phyloP scores from a whole-genome alignment of 2,329 filamentous ascomycete species.

The Byssothecium circinans region DNA sequence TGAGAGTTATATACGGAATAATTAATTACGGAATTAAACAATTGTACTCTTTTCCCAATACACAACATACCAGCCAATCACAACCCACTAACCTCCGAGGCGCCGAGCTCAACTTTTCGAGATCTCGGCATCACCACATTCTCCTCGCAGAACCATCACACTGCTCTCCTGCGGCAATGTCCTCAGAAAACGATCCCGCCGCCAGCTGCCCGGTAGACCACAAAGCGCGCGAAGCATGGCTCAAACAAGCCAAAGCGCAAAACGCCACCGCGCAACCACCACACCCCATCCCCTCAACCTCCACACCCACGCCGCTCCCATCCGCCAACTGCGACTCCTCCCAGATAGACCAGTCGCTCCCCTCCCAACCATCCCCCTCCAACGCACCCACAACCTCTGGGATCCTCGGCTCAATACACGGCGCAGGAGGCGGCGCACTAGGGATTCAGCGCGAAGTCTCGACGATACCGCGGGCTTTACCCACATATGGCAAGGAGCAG shows the following conservation, averaged over 20 bases:
- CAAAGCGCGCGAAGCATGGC: slow-evolving; percentile 84
- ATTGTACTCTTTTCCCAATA: no score
- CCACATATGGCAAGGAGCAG: slow-evolving; percentile 31
- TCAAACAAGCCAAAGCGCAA: slow-evolving; percentile 65
- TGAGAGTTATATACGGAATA: no score
- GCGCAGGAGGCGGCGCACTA: slow-evolving; percentile 11
- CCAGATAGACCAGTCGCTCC: slow-evolving; percentile 32
- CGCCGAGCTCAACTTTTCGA: slow-evolving; percentile 24
- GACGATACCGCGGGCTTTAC: slow-evolving; percentile 37
- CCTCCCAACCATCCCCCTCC: slow-evolving; percentile 17
- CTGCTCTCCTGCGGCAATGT: slow-evolving; percentile 20
- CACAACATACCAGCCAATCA: no score
- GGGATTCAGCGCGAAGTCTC: slow-evolving; percentile 51
- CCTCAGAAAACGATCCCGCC: slow-evolving; percentile 34
- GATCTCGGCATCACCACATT: slow-evolving; percentile 12
- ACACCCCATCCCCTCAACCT: slow-evolving; percentile 19
- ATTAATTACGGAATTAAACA: no score
- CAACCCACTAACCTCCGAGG: background rate
- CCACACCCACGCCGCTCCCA: slow-evolving; percentile 30
- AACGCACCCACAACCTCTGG: slow-evolving; percentile 18
- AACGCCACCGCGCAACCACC: slow-evolving; percentile 34
- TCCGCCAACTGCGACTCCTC: slow-evolving; percentile 44
- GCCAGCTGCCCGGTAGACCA: slow-evolving; percentile 81
- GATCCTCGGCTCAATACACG: slow-evolving; percentile 33
- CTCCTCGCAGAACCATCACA: slow-evolving; percentile 7